Evolutionary conservation across 1,284 basidiomycete species (phyloP).

Genomic region (Paramarasmius palmivorus): DNA sequence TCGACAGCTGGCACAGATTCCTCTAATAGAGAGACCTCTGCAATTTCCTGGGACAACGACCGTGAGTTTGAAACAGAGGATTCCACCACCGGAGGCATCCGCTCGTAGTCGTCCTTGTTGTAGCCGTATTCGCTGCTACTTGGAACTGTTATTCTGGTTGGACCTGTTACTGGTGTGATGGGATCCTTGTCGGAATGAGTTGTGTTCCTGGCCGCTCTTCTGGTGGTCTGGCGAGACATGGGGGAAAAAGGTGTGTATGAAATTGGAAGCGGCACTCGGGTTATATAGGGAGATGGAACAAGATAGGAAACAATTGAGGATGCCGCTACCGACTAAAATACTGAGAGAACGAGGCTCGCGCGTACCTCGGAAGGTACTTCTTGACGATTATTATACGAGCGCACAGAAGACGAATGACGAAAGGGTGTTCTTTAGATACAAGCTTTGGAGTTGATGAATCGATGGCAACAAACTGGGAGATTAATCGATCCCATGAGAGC

Average conservation of each 20-base stretch:
- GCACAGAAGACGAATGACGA: background rate
- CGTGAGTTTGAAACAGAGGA: constrained; percentile 14
- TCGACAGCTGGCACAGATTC: constrained; percentile 15
- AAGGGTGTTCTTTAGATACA: constrained; percentile 1
- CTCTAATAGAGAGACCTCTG: constrained; percentile 15
- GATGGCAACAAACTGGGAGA: constrained; percentile 1
- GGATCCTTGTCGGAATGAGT: constrained; percentile 7
- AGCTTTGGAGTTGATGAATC: constrained; percentile 3
- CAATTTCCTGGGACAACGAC: constrained; percentile 13
- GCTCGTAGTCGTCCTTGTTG: constrained; percentile 5
- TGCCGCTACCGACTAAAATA: background rate
- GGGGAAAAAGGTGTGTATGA: background rate
- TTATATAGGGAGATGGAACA: constrained; percentile 11
- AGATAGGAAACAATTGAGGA: constrained; percentile 11
- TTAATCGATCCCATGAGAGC: constrained; percentile 3
- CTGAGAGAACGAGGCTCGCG: constrained; percentile 6
- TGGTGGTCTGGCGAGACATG: constrained; percentile 5
- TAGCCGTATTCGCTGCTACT: constrained; percentile 11
- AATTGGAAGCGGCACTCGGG: constrained; percentile 2
- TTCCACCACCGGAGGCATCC: constrained; percentile 9
- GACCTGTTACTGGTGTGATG: constrained; percentile 12
- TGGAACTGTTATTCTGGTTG: constrained; percentile 19
- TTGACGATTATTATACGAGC: background rate
- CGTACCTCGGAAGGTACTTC: constrained; percentile 5
- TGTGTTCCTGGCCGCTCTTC: constrained; percentile 5